phyloP scores from a whole-genome alignment of 1,284 basidiomycete species.

The Tetrapyrgos nigripes region DNA sequence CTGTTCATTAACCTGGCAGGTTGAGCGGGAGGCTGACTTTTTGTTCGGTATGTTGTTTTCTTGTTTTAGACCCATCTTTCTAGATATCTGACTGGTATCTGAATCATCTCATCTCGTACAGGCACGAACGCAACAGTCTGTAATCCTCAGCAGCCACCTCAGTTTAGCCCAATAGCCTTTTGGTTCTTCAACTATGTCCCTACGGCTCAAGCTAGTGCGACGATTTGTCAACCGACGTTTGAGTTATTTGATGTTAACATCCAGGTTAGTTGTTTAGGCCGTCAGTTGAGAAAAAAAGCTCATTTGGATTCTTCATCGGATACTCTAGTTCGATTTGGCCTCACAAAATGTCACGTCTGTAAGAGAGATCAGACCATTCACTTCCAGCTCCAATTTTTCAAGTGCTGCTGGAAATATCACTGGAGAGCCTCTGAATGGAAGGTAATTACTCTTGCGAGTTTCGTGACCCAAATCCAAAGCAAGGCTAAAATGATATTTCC shows the following conservation, averaged over 20 bases:
- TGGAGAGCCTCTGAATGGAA: constrained; percentile 19
- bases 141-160: constrained; percentile 26
- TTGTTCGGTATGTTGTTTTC: constrained; percentile 41
- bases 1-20: constrained; percentile 47
- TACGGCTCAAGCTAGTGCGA: constrained; percentile 4
- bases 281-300: no score
- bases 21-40: constrained; percentile 42
- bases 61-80: no score
- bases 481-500: constrained; percentile 44
- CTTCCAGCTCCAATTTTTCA: constrained; percentile 43
- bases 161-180: constrained; percentile 57
- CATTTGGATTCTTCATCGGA: constrained; percentile 13
- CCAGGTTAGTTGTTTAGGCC: background rate
- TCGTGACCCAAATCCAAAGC: no score
- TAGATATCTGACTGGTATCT: no score
- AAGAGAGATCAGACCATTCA: constrained; percentile 43
- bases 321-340: constrained; percentile 39
- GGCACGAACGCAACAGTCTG: constrained; percentile 39
- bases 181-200: constrained; percentile 50
- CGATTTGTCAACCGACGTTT: constrained; percentile 9
- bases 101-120: constrained; percentile 18
- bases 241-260: constrained; percentile 13
- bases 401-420: constrained; percentile 19
- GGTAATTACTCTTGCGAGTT: constrained; percentile 33
- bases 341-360: constrained; percentile 49